Evolutionary conservation across 495 filamentous ascomycete genomes (phyloP), one percentile per base, ranked within the genome.

Genomic region (Annulohypoxylon stygium): DNA sequence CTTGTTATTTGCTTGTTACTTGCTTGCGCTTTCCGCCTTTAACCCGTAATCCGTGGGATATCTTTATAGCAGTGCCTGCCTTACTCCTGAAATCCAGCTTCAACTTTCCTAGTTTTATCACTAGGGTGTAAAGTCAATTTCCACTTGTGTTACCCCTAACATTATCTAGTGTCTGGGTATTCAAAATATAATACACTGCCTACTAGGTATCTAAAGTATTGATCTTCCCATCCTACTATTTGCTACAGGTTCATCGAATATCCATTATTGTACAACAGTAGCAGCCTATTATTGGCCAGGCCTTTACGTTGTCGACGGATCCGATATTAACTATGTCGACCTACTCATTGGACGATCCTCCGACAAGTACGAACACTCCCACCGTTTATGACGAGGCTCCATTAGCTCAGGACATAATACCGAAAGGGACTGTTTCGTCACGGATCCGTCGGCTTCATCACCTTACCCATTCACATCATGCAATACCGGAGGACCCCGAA

Each of bases 391-490:
- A 30, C 26, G 16, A 62, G 26, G 34, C 34, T 36, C 34, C 51
- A 65, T 48, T 23, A 34, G 39, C 65, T 33, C 51, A 64, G 20
- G 53, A 30, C 26, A 43, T 57, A 20, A 66, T 76, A 25, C 76
- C 74, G 23, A 67, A 54, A 65, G 71, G 71, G 25, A 78, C 71
- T 23, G 76, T 74, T 20, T 58, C 55, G 47, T 75, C 73, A 26
- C 71, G 61, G 43, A 58, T 65, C 69, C 66, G 48, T 20, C 74
- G 64, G 18, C 67, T 79, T 50, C 66, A 70, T n/a, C 30, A 61
- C 36, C 70, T 76, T 26, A 73, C 47, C 66, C 59, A 53, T 61
- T 66, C 61, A 16, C 51, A 60, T 34, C 48, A 71, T 51, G 62
- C 45, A 36, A 36, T 60, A 9, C 70, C 67, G 25, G 69, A 78